Percentiles rank a stretch among this genome's conserved stretches.
Conservation (phyloP, 768 basidiomycete species). For the Tephrocybe sp. region DNA sequence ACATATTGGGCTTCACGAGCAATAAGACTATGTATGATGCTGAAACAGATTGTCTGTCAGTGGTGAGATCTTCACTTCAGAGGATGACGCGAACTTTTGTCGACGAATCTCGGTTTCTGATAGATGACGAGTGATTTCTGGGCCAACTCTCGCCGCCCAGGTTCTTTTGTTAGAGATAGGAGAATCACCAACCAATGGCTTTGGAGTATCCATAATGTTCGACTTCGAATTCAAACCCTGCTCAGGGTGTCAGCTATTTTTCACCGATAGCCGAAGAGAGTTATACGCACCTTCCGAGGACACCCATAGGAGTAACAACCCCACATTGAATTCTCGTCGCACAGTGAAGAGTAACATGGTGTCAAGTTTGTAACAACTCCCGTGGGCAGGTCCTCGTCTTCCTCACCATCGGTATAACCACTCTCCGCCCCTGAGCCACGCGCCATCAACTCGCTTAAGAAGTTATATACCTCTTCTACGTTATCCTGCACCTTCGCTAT, state of each 20-base stretch:
- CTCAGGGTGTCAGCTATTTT: conserved; percentile 18
- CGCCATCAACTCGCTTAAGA: conserved; percentile 78
- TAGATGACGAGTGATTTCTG: conserved; percentile 41
- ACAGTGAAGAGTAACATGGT: conserved; percentile 85
- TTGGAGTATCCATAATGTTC: too few relatives aligned
- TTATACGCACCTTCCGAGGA: conserved; percentile 56
- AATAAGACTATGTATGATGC: conserved; percentile 86
- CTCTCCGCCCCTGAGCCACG: too few relatives aligned
- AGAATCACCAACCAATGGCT: too few relatives aligned
- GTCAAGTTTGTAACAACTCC: conserved; percentile 89
- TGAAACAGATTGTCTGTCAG: conserved; percentile 15
- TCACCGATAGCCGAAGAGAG: not conserved
- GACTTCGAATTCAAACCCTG: conserved; percentile 25
- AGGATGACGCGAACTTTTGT: conserved; percentile 53
- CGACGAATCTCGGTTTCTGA: conserved; percentile 78
- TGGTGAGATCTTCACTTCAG: not conserved
- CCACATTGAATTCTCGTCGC: conserved; percentile 56
- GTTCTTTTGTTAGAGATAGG: conserved; percentile 30
- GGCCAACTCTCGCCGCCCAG: conserved; percentile 47
- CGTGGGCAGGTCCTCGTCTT: conserved; percentile 72
- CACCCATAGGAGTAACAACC: conserved; percentile 83
- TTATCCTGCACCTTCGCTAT: conserved; percentile 74
- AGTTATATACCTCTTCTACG: conserved; percentile 90
- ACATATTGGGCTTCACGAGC: conserved; percentile 86
- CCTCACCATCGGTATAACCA: conserved; percentile 53